A percentile compares a stretch with the other conserved stretches of the same genome.
These are phyloP conservation scores for Fusarium mundagurra DNA, from an alignment of 2,329 filamentous ascomycete species.

Conservation along the genomic window DNA sequence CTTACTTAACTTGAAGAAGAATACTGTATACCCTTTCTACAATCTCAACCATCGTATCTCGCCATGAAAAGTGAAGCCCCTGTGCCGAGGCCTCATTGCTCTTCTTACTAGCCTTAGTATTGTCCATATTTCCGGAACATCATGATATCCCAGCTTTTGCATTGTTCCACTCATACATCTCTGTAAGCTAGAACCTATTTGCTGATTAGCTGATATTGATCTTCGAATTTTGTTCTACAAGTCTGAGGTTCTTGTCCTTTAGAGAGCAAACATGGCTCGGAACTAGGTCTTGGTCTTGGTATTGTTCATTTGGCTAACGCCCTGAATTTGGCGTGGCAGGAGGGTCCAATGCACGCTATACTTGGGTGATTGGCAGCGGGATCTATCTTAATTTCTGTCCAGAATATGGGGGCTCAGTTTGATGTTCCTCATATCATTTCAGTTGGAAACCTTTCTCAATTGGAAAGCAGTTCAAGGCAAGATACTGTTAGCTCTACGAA, in stretches of 20 bases:
- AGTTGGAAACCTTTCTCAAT: neutral
- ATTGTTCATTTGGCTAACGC: neutral
- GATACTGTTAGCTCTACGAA: no score
- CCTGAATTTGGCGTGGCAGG: neutral
- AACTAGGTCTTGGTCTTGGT: neutral
- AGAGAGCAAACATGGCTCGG: constrained; percentile 12
- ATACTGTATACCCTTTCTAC: neutral
- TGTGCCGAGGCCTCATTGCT: neutral
- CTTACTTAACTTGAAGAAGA: neutral
- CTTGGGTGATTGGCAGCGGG: neutral
- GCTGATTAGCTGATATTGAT: neutral
- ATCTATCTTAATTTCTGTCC: neutral
- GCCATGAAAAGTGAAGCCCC: neutral
- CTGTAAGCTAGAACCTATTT: neutral
- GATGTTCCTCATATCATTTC: neutral
- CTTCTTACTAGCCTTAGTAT: constrained; percentile 1
- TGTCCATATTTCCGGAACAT: neutral
- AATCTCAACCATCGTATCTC: neutral
- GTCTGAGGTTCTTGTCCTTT: neutral
- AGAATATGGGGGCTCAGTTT: neutral
- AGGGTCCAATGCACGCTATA: neutral
- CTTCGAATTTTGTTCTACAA: neutral
- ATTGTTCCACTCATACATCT: constrained; percentile 1
- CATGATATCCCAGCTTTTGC: neutral
- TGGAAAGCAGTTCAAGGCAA: neutral